Base-by-base conservation (phyloP, 1,284 basidiomycete species). In the Rhodotorula sp. region DNA sequence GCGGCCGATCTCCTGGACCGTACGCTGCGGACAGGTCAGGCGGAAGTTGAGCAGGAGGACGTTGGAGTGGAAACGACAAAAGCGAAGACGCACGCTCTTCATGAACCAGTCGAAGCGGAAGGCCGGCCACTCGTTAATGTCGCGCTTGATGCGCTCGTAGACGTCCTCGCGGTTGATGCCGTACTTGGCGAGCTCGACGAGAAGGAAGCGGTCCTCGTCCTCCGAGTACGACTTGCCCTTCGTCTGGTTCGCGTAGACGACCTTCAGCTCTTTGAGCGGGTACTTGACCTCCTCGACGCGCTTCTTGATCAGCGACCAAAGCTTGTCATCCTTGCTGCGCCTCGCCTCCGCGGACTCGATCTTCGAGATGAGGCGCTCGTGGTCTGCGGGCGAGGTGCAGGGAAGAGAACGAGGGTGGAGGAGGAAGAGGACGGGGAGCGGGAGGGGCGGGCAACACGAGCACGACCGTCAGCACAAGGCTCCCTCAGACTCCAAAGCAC, bases 61-160 rank as follows among this genome's bases (percentile, higher is more conserved):
- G 27, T 2, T 9, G 27, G 19, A 22, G 65, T 25, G 13, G 7
- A 17, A 50, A 12, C 22, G 54, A 27, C 21, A 32, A 32, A 13
- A 34, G 27, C 67, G 64, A 2, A 17, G n/a, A 46, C 64, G 34
- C 51, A 72, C 94, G 39, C 51, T 55, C 75, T 97, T 97, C 86
- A 99, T 93, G 85, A 98, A 99, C 95, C 95, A 98, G 81, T 98
- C 94, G 78, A 98, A 97, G 51, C 81, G 85, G 84, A 99, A 99
- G n/a, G 94, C 90, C 0, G 94, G 93, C 83, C 94, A 96, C 81
- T 95, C 92, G 53, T 90, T 90, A 71, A 99, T 93, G 82, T 99
- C 96, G 82, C 90, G 89, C 86, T 97, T 97, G 84, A 99, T 97
- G 63, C 89, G 84, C 80, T 99, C 96, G 80, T 94, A 98, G 51